These are phyloP conservation scores for Anthostomella pinea DNA, from an alignment of 2,329 filamentous ascomycete species.

Conservation along the genomic window DNA sequence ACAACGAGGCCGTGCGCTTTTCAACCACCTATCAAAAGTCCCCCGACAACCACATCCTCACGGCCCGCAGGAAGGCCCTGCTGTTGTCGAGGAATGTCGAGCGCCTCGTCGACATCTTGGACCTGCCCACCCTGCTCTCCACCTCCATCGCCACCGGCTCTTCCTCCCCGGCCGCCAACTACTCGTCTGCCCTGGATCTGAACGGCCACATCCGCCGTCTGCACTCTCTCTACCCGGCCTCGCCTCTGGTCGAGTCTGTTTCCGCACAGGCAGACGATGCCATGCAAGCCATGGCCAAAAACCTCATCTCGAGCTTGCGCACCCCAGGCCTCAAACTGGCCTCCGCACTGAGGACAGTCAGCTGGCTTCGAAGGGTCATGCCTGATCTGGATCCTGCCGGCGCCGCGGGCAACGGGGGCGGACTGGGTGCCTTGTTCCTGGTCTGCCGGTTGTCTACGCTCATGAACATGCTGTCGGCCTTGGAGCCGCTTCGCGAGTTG, in stretches of 20 bases:
- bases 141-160: conserved; percentile 66
- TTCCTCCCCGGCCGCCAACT: conserved; percentile 62
- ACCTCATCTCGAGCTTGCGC: conserved; percentile 75
- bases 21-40: conserved; percentile 78
- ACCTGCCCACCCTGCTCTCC: conserved; percentile 80
- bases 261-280: conserved; percentile 76
- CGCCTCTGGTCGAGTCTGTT: conserved; percentile 70
- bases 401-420: conserved; percentile 52
- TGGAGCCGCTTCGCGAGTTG: conserved; percentile 81
- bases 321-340: conserved; percentile 81
- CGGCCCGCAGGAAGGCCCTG: conserved; percentile 73
- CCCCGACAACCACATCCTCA: conserved; percentile 66
- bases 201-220: conserved; percentile 91
- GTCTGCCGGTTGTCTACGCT: conserved; percentile 82
- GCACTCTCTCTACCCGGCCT: conserved; percentile 77
- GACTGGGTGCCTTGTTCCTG: conserved; percentile 79
- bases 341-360: conserved; percentile 83
- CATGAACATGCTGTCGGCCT: conserved; percentile 72
- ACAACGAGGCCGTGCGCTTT: conserved; percentile 75
- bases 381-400: conserved; percentile 64
- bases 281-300: conserved; percentile 84
- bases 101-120: conserved; percentile 83
- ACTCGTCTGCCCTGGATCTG: conserved; percentile 85
- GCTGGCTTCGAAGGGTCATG: conserved; percentile 83
- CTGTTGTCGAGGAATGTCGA: conserved; percentile 84